These are phyloP conservation scores for Leonotis leonurus DNA, from an alignment of 257 asterid genomes.

Conservation along the genomic window DNA sequence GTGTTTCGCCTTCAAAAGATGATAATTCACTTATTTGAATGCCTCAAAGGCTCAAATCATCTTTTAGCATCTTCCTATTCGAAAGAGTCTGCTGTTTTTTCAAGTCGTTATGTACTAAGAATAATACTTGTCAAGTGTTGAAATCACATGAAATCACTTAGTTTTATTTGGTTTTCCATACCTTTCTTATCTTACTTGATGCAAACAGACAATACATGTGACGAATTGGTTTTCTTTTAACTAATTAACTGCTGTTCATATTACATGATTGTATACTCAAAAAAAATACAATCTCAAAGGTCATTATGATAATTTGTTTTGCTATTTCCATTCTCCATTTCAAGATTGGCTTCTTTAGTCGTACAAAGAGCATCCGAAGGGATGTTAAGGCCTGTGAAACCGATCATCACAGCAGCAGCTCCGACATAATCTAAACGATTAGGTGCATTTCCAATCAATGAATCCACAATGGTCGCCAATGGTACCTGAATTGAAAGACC, in stretches of 20 bases:
- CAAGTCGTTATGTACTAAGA: too few species aligned
- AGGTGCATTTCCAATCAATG: conserved; percentile 67
- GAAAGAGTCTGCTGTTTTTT: too few species aligned
- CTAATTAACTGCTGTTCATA: background rate
- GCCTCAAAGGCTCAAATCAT: too few species aligned
- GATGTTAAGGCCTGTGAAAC: conserved; percentile 74
- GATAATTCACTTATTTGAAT: background rate
- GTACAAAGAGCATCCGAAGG: conserved; percentile 42
- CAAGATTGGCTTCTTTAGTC: conserved; percentile 38
- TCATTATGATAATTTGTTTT: conserved; percentile 16
- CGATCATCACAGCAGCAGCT: conserved; percentile 73
- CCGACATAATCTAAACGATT: conserved; percentile 53
- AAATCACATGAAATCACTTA: too few species aligned
- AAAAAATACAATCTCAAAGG: background rate
- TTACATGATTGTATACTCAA: background rate
- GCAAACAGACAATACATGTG: background rate
- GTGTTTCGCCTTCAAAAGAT: too few species aligned
- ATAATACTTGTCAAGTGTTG: too few species aligned
- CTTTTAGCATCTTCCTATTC: too few species aligned
- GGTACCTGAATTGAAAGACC: conserved; percentile 98
- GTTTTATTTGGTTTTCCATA: background rate
- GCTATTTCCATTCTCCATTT: conserved; percentile 36
- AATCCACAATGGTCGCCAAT: conserved; percentile 78
- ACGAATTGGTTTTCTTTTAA: background rate
- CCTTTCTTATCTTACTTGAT: too few species aligned